These are phyloP conservation scores for Erythrobasidium hasegawianum DNA, from an alignment of 1,284 basidiomycete genomes.

Conservation along the genomic window DNA sequence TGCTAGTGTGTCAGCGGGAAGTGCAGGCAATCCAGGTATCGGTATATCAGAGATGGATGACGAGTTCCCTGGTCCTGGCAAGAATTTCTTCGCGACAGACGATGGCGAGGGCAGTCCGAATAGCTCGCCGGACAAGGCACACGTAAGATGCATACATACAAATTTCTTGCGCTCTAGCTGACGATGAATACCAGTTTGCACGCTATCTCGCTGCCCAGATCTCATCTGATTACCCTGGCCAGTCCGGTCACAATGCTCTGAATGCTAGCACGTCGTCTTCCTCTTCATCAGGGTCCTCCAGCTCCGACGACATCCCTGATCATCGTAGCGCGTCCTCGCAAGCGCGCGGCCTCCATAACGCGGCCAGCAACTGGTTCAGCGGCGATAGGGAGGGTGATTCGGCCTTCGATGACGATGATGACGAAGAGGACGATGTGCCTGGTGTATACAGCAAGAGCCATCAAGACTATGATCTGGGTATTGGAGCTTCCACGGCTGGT, in stretches of 20 bases:
- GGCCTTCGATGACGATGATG: slow-evolving; percentile 33
- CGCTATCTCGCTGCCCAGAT: slow-evolving; percentile 55
- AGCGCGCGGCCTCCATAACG: slow-evolving; percentile 10
- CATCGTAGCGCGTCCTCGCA: not conserved
- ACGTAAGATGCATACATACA: too few relatives aligned
- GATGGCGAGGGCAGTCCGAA: slow-evolving; percentile 8
- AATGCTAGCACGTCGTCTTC: slow-evolving; percentile 37
- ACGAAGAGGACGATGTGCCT: slow-evolving; percentile 26
- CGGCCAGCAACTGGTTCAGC: slow-evolving; percentile 33
- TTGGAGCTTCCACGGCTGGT: slow-evolving; percentile 18
- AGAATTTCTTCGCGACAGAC: slow-evolving; percentile 3
- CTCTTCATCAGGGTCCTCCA: slow-evolving; percentile 25
- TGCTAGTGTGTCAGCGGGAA: slow-evolving; percentile 55
- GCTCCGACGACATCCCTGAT: slow-evolving; percentile 20
- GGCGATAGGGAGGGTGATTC: slow-evolving; percentile 29
- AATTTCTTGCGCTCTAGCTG: too few relatives aligned
- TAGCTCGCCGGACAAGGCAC: slow-evolving; percentile 36
- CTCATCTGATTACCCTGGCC: slow-evolving; percentile 54
- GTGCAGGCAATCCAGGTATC: slow-evolving; percentile 43
- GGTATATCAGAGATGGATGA: slow-evolving; percentile 45
- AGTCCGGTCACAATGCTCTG: slow-evolving; percentile 42
- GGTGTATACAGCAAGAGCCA: slow-evolving; percentile 16
- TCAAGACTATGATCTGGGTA: slow-evolving; percentile 23
- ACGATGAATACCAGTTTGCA: too few relatives aligned
- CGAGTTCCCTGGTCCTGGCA: slow-evolving; percentile 41